phyloP scores from a whole-genome alignment of 1,284 basidiomycete genomes.

The Rhodotorula glutinis region DNA sequence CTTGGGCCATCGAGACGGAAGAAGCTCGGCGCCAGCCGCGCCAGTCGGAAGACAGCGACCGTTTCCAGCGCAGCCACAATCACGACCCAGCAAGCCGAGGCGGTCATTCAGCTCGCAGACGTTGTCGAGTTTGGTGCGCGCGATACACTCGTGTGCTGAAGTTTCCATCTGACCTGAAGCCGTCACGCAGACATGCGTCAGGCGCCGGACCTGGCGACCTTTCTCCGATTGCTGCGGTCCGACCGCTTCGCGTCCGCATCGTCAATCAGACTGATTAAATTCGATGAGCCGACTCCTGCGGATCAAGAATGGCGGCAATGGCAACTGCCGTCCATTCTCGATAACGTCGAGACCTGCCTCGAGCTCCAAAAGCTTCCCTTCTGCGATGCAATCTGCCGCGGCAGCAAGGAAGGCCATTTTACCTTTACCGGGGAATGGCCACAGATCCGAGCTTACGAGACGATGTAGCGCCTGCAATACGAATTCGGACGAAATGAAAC shows the following conservation, averaged over 20 bases:
- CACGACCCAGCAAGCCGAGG: background rate
- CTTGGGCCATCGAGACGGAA: background rate
- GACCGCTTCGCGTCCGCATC: background rate
- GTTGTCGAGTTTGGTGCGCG: conserved; percentile 17
- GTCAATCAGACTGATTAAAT: conserved; percentile 13
- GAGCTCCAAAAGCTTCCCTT: conserved; percentile 9
- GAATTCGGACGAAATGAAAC: too few species aligned
- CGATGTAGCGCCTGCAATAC: too few species aligned
- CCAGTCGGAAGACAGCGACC: background rate
- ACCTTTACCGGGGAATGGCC: conserved; percentile 7
- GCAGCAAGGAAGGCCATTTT: background rate
- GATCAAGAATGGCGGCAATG: conserved; percentile 12
- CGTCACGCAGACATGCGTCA: conserved; percentile 21
- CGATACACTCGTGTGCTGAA: too few species aligned
- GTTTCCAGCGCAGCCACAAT: background rate
- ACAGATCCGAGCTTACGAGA: background rate
- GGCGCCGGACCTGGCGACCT: background rate
- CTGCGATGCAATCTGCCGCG: conserved; percentile 29
- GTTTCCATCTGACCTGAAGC: too few species aligned
- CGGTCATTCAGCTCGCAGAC: background rate
- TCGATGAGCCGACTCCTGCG: conserved; percentile 1
- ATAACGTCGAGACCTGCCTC: conserved; percentile 16
- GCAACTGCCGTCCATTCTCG: background rate
- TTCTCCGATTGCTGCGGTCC: conserved; percentile 2
- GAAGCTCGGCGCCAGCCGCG: too few species aligned